Base-by-base conservation (phyloP, 768 basidiomycete species). In the Amanita thiersii region DNA sequence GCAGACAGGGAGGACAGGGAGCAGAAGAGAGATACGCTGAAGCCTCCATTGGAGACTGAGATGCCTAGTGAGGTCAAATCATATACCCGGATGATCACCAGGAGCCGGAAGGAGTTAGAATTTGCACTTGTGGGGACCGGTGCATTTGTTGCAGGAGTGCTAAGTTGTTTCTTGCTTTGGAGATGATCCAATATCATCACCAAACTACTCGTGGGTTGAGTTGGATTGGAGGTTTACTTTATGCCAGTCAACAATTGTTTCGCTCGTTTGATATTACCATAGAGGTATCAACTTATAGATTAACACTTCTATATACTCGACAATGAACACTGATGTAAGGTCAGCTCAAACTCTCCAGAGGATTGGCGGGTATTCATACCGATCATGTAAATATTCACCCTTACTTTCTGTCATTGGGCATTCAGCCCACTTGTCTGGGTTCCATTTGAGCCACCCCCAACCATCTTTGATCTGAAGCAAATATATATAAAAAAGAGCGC, bases 371-470 rank as follows among this genome's bases (percentile, higher is more conserved):
- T 6, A 12, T 18, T 40, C 62, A 35, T 24, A 63, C 74, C 74
- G 66, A 39, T 78, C 77, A 37, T 68, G 57, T 3, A 73, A 58
- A 12, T 74, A 58, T 45, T 77, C 70, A 2, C 69, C 69, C 8
- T 49, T 53, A 19, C 58, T 63, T 25, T 65, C 65, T 12, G 52
- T 50, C 65, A 71, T 69, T 25, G 52, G 45, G 44, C 63, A 62
- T 40, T 62, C 61, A 26, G 47, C 46, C 76, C 78, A 79, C 29
- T 52, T 49, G n/a, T 66, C 62, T 9, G 65, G 52, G 45, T 80
- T 66, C 77, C 79, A 80, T 47, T 78, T 77, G 15, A 56, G 51
- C 78, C 78, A 82, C 17, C 79, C 77, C 79, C 79, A 81, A 0
- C 75, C 75, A 5, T 70, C 66, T 60, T 79, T 80, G 48, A 82